phyloP scores from a whole-genome alignment of 306 rosid genomes.

The Casuarina glauca region DNA sequence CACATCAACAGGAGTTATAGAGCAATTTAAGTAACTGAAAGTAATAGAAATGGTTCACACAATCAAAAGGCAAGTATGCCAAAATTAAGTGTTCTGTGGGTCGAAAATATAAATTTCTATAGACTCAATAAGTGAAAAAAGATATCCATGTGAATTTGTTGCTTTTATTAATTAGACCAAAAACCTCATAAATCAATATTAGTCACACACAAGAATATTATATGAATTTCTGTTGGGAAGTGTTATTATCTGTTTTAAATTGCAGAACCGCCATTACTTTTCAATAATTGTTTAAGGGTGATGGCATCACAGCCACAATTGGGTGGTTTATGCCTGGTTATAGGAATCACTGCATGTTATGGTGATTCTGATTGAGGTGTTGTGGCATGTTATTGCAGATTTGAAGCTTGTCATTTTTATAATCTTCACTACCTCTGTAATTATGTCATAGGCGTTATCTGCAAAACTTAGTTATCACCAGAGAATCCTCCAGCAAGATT shows the following conservation, averaged over 20 bases:
- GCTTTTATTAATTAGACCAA: background rate
- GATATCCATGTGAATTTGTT: background rate
- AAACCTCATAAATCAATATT: background rate
- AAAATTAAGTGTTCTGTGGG: background rate
- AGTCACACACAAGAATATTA: background rate
- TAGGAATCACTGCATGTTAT: too few relatives aligned
- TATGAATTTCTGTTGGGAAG: background rate
- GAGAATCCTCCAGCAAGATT: too few relatives aligned
- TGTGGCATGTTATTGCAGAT: too few relatives aligned
- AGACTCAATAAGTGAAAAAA: background rate
- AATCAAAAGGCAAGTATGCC: background rate
- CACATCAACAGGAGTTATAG: background rate
- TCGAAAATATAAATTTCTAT: background rate
- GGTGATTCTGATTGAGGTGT: too few relatives aligned
- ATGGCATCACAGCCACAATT: too few relatives aligned
- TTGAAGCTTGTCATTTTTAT: too few relatives aligned
- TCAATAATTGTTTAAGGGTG: too few relatives aligned
- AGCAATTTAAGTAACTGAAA: conserved; percentile 9
- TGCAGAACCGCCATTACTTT: background rate
- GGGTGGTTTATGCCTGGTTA: too few relatives aligned
- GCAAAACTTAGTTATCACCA: too few relatives aligned
- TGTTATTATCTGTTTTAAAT: background rate
- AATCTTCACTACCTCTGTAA: too few relatives aligned
- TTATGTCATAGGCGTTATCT: too few relatives aligned
- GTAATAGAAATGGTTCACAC: background rate